Evolutionary conservation across 306 rosid genomes (phyloP).

Genomic region (Parietaria judaica): DNA sequence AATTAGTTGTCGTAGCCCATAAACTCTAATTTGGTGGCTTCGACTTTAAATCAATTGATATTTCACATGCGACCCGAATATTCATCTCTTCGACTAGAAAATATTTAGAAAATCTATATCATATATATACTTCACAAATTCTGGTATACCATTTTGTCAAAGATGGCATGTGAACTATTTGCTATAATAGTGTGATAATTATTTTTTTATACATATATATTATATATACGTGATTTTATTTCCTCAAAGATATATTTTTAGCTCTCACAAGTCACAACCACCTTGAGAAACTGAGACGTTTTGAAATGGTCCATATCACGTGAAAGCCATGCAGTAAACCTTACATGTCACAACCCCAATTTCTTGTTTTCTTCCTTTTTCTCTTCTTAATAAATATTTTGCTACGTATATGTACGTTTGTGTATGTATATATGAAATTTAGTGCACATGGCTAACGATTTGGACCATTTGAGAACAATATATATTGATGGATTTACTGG

Average conservation of each 20-base stretch:
- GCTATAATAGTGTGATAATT: neutral
- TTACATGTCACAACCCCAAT: slow-evolving; percentile 23
- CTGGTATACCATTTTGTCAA: neutral
- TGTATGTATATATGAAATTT: neutral
- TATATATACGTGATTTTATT: neutral
- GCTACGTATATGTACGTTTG: neutral
- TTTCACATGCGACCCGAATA: no score
- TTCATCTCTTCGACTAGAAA: no score
- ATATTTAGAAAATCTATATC: no score
- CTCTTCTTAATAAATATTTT: no score
- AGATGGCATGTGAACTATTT: neutral
- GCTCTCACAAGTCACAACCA: slow-evolving; percentile 18
- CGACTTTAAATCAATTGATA: no score
- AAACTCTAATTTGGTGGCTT: no score
- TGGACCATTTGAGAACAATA: slow-evolving; percentile 29
- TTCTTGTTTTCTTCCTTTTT: slow-evolving; percentile 17
- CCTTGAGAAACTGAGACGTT: slow-evolving; percentile 10
- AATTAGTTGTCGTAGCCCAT: no score
- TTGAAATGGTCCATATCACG: slow-evolving; percentile 60
- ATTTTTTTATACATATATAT: neutral
- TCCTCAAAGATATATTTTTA: neutral
- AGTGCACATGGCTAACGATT: slow-evolving; percentile 24
- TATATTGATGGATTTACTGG: slow-evolving; percentile 11
- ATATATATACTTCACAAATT: no score
- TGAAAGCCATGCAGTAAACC: slow-evolving; percentile 27